These are phyloP conservation scores for Naganishia randhawae DNA, from an alignment of 768 basidiomycete species.

Conservation along the genomic window DNA sequence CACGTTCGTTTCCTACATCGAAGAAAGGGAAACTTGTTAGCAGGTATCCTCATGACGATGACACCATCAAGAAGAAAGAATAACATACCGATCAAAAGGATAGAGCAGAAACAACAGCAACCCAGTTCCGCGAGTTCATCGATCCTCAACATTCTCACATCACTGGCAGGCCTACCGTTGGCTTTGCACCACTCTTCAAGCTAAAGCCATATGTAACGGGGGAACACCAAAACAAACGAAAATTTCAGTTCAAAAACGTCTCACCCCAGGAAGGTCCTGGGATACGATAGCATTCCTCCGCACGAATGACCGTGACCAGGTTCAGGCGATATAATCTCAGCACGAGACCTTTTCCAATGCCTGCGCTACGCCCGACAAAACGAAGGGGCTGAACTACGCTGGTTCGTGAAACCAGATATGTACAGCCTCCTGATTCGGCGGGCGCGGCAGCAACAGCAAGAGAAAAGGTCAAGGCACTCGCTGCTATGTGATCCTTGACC, in stretches of 20 bases:
- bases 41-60: not conserved
- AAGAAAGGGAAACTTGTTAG: not conserved
- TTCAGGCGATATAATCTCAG: slow-evolving; percentile 32
- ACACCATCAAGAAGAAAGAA: not conserved
- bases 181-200: slow-evolving; percentile 27
- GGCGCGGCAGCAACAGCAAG: too few species aligned
- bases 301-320: slow-evolving; percentile 27
- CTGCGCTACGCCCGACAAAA: too few species aligned
- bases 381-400: too few species aligned
- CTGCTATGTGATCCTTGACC: slow-evolving; percentile 24
- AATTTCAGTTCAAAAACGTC: not conserved
- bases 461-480: slow-evolving; percentile 18
- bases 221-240: not conserved
- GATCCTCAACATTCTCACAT: slow-evolving; percentile 39
- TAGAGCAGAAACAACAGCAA: slow-evolving; percentile 38
- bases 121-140: slow-evolving; percentile 38
- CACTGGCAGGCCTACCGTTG: slow-evolving; percentile 31
- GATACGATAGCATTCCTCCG: slow-evolving; percentile 25
- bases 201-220: too few species aligned
- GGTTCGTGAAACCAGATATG: not conserved
- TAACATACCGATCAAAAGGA: slow-evolving; percentile 18
- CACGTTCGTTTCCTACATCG: slow-evolving; percentile 24
- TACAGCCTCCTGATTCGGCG: not conserved
- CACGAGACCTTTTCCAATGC: slow-evolving; percentile 17
- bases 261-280: slow-evolving; percentile 12